Conservation (phyloP, 345 rosid species). For the Citrus sp. region DNA sequence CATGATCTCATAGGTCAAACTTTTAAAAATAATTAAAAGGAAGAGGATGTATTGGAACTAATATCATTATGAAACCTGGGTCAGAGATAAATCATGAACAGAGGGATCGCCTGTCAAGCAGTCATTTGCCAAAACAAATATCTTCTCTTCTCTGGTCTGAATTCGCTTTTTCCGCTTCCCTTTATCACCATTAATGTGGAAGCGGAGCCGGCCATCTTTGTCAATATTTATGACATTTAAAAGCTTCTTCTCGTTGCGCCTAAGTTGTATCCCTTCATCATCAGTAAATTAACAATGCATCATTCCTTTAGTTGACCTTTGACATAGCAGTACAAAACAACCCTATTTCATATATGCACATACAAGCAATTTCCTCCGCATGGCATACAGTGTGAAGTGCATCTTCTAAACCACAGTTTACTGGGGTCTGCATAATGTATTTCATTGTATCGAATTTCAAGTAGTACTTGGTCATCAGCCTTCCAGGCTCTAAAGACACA, state of each 20-base stretch:
- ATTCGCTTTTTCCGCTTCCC: constrained; percentile 87
- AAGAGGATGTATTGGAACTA: constrained; percentile 1
- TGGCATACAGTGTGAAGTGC: constrained; percentile 68
- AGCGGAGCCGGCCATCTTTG: constrained; percentile 75
- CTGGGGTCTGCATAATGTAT: constrained; percentile 69
- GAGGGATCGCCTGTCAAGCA: constrained; percentile 95
- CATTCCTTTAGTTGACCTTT: background rate
- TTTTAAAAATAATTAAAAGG: constrained; percentile 11
- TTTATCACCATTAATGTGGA: constrained; percentile 78
- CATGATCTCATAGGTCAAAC: constrained; percentile 20
- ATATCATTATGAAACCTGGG: constrained; percentile 53
- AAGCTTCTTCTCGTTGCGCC: constrained; percentile 95
- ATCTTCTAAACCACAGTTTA: constrained; percentile 71
- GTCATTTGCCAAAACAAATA: constrained; percentile 86
- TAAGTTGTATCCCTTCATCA: constrained; percentile 94
- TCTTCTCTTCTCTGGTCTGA: constrained; percentile 92
- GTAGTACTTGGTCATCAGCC: constrained; percentile 95
- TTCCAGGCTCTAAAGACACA: constrained; percentile 69
- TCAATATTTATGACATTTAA: constrained; percentile 85
- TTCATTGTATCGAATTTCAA: constrained; percentile 90
- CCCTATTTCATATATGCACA: constrained; percentile 22
- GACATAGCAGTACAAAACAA: constrained; percentile 1
- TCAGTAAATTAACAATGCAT: constrained; percentile 12
- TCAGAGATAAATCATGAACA: constrained; percentile 80
- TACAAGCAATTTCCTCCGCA: constrained; percentile 95